Evolutionary conservation across 1,139 yeast species (phyloP).

Genomic region (Pichia sp.): DNA sequence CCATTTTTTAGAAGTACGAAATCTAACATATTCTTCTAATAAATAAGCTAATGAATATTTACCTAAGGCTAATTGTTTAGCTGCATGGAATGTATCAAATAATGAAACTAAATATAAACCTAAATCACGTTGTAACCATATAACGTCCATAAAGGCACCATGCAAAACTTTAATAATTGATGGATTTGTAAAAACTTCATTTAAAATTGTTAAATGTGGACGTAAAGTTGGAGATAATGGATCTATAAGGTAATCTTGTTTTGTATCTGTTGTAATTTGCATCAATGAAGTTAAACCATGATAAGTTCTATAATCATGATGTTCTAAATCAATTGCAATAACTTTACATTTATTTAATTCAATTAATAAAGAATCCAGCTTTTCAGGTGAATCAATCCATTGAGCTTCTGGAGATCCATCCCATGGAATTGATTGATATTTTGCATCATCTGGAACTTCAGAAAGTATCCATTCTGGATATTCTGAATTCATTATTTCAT

Average conservation of each 20-base stretch:
- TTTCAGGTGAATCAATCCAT: slow-evolving; percentile 63
- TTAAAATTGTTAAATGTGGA: slow-evolving; percentile 61
- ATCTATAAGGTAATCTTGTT: slow-evolving; percentile 30
- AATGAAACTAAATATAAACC: slow-evolving; percentile 86
- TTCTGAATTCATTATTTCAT: slow-evolving; percentile 64
- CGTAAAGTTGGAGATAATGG: slow-evolving; percentile 70
- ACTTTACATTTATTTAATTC: slow-evolving; percentile 48
- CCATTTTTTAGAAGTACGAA: slow-evolving; percentile 87
- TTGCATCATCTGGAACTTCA: slow-evolving; percentile 28
- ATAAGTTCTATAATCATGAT: slow-evolving; percentile 86
- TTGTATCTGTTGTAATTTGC: slow-evolving; percentile 79
- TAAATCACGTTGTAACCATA: slow-evolving; percentile 93
- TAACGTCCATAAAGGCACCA: slow-evolving; percentile 95
- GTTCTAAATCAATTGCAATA: slow-evolving; percentile 95
- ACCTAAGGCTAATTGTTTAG: slow-evolving; percentile 70
- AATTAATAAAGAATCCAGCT: slow-evolving; percentile 48
- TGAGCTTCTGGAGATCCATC: slow-evolving; percentile 47
- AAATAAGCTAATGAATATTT: slow-evolving; percentile 80
- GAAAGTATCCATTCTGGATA: slow-evolving; percentile 58
- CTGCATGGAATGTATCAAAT: slow-evolving; percentile 91
- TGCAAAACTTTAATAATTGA: slow-evolving; percentile 79
- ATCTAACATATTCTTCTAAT: slow-evolving; percentile 71
- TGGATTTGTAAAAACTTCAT: slow-evolving; percentile 76
- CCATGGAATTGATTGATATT: slow-evolving; percentile 62
- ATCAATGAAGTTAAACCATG: slow-evolving; percentile 87